A percentile compares a stretch with the other conserved stretches of the same genome.
Conservation (phyloP, 2,329 filamentous ascomycete species). For the Amauroascus verrucosus region DNA sequence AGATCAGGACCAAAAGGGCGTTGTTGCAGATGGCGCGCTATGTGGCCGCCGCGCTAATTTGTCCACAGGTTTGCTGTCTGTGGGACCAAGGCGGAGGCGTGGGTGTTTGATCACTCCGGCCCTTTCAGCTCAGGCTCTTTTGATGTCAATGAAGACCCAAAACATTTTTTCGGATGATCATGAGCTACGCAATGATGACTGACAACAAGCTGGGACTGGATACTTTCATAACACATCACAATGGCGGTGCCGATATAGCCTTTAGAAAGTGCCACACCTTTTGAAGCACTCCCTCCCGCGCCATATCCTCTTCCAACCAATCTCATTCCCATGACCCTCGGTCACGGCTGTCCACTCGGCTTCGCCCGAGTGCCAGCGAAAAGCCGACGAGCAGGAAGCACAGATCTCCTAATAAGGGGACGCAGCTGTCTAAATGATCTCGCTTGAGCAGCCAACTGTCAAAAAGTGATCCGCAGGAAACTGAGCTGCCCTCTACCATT, state of each 20-base stretch:
- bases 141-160: constrained; percentile 25
- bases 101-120: constrained; percentile 29
- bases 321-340: constrained; percentile 7
- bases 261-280: constrained; percentile 20
- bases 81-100: constrained; percentile 22
- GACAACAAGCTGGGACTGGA: constrained; percentile 26
- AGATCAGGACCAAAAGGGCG: constrained; percentile 13
- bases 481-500: background rate
- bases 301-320: constrained; percentile 6
- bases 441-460: constrained; percentile 5
- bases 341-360: background rate
- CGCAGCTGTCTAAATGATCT: constrained; percentile 6
- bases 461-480: background rate
- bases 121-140: constrained; percentile 24
- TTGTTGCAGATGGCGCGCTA: constrained; percentile 17
- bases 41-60: constrained; percentile 22
- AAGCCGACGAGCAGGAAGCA: constrained; percentile 19
- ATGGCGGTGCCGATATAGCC: constrained; percentile 4
- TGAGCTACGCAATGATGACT: constrained; percentile 25
- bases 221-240: constrained; percentile 20
- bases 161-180: constrained; percentile 24
- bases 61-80: constrained; percentile 26
- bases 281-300: constrained; percentile 3
- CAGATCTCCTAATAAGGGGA: constrained; percentile 10
- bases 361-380: constrained; percentile 3